Evolutionary conservation across 768 basidiomycete genomes (phyloP).

Genomic region (Udeniomyces megalosporus): DNA sequence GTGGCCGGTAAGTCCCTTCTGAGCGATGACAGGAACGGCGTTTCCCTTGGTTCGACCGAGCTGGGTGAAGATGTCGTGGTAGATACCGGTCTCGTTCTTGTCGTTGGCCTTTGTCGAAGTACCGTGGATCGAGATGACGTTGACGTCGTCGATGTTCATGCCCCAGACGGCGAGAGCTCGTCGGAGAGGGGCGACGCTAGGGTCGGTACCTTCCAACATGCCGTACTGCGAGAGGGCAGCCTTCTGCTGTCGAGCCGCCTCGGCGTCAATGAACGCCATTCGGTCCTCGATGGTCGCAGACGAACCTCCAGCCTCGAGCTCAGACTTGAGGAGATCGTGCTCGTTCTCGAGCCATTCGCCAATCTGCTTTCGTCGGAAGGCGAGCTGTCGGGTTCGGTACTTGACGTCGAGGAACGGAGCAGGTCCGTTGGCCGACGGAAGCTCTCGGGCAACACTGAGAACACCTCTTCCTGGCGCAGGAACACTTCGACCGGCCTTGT

Average conservation of each 20-base stretch:
- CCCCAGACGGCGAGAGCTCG: constrained; percentile 96
- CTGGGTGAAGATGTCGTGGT: constrained; percentile 84
- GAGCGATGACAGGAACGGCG: constrained; percentile 91
- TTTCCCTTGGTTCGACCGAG: constrained; percentile 84
- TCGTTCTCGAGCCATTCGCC: constrained; percentile 76
- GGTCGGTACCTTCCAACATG: constrained; percentile 78
- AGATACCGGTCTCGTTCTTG: constrained; percentile 92
- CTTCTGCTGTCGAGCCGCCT: constrained; percentile 80
- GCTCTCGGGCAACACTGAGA: constrained; percentile 70
- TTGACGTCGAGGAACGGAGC: constrained; percentile 63
- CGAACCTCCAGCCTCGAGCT: constrained; percentile 41
- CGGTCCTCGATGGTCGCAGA: constrained; percentile 48
- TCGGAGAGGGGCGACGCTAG: constrained; percentile 74
- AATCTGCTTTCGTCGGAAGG: constrained; percentile 90
- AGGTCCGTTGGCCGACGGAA: constrained; percentile 53
- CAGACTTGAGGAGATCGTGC: constrained; percentile 63
- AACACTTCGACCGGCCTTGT: constrained; percentile 95
- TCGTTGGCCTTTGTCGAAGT: constrained; percentile 49
- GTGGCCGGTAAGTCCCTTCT: constrained; percentile 93
- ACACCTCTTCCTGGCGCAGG: constrained; percentile 93
- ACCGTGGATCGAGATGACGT: constrained; percentile 31
- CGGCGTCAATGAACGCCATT: constrained; percentile 69
- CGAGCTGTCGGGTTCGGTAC: constrained; percentile 83
- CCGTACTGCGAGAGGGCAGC: constrained; percentile 86
- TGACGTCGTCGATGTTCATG: constrained; percentile 18